phyloP scores from a whole-genome alignment of 2,329 filamentous ascomycete species.

The Sarocladium oryzae region DNA sequence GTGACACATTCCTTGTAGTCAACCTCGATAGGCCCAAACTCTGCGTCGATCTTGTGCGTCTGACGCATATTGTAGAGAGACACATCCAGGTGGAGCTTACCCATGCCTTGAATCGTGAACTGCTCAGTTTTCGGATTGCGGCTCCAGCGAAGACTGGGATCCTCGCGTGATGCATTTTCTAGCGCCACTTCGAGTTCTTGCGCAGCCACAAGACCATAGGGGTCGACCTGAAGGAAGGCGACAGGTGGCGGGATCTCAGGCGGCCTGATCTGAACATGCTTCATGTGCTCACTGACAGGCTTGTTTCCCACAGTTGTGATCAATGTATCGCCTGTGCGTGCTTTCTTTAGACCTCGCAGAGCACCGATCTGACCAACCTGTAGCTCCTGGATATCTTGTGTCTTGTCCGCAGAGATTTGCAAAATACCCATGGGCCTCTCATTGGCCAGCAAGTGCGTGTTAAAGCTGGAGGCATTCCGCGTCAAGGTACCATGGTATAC shows the following conservation, averaged over 20 bases:
- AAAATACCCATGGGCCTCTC: slow-evolving; percentile 77
- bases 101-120: slow-evolving; percentile 92
- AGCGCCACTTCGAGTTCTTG: slow-evolving; percentile 73
- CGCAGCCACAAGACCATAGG: slow-evolving; percentile 67
- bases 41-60: slow-evolving; percentile 79
- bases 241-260: slow-evolving; percentile 89
- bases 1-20: slow-evolving; percentile 84
- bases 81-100: slow-evolving; percentile 90
- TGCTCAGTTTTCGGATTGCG: slow-evolving; percentile 87
- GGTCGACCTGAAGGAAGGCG: slow-evolving; percentile 93
- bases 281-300: slow-evolving; percentile 61
- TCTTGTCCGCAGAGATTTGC: slow-evolving; percentile 84
- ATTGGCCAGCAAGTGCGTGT: slow-evolving; percentile 73
- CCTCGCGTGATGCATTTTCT: slow-evolving; percentile 75
- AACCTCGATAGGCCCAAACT: slow-evolving; percentile 89
- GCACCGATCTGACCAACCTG: slow-evolving; percentile 88
- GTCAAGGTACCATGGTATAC: slow-evolving; percentile 81
- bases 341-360: slow-evolving; percentile 79
- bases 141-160: slow-evolving; percentile 82
- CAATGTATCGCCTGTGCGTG: slow-evolving; percentile 90
- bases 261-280: slow-evolving; percentile 74
- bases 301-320: slow-evolving; percentile 61
- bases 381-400: slow-evolving; percentile 76
- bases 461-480: slow-evolving; percentile 72
- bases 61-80: slow-evolving; percentile 81